These are phyloP conservation scores for Penicillium goetzii DNA, from an alignment of 495 filamentous ascomycete species.

Conservation along the genomic window DNA sequence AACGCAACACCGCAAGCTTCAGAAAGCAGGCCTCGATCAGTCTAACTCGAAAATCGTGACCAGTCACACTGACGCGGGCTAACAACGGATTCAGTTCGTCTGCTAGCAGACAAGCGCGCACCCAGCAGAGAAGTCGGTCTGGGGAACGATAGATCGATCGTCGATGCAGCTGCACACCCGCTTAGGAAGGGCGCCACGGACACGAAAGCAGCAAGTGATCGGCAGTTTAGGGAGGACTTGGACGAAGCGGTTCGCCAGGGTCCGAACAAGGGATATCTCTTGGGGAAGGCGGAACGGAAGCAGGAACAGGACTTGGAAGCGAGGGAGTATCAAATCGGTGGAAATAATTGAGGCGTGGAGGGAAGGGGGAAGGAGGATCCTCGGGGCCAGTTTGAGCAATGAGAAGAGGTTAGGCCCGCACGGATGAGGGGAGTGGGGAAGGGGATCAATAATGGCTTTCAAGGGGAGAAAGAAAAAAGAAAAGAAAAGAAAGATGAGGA, in stretches of 20 bases:
- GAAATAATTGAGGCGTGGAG: conserved; percentile 19
- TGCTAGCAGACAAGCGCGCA: conserved; percentile 1
- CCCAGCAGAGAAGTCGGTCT: conserved; percentile 18
- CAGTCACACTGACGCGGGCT: conserved; percentile 12
- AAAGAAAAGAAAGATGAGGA: neutral
- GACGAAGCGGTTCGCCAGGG: conserved; percentile 15
- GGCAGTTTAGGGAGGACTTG: conserved; percentile 14
- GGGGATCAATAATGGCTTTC: conserved; percentile 1
- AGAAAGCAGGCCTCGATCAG: conserved; percentile 7
- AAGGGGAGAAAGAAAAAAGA: neutral
- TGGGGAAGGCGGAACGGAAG: conserved; percentile 1
- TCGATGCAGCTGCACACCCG: conserved; percentile 23
- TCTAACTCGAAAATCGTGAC: conserved; percentile 7
- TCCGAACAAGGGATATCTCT: conserved; percentile 24
- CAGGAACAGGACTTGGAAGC: conserved; percentile 10
- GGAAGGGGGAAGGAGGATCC: conserved; percentile 11
- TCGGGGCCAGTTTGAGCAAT: neutral
- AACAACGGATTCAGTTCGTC: neutral
- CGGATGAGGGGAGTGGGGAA: neutral
- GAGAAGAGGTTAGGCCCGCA: neutral
- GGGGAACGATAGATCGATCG: conserved; percentile 26
- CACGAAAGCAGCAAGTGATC: conserved; percentile 30
- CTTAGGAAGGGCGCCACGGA: conserved; percentile 21
- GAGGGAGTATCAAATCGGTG: conserved; percentile 16
- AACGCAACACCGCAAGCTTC: neutral